Evolutionary conservation across 345 rosid genomes (phyloP), one percentile per base, ranked within the genome.

Genomic region (Eucalyptus urophylla): DNA sequence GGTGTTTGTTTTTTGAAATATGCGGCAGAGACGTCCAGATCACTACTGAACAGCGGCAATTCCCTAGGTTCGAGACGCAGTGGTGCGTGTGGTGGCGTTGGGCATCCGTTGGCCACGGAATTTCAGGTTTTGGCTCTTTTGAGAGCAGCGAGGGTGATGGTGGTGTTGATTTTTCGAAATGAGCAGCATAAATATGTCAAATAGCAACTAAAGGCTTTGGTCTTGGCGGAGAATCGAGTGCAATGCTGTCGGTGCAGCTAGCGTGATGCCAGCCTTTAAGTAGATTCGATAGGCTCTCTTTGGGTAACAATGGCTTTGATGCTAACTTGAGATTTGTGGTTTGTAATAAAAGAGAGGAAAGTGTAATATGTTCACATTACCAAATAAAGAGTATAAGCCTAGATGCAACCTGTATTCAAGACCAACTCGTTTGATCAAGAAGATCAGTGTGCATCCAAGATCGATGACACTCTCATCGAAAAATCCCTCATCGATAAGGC

Each of bases 381-480:
- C 43, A 67, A 67, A 67, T 31, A 33, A 67, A 16, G 24, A 67
- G 43, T 16, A 67, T 13, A 67, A 67, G 24, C 14, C 58, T 53
- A 53, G 25, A 53, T 53, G 25, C 58, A 53, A 19, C 24, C 4
- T 8, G 5, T 53, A 53, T 21, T 53, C 58, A 21, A 53, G 58
- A 53, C 58, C 58, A 53, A 53, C 58, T 21, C 25, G 2, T 53
- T 21, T 8, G 25, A 53, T 53, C 11, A 53, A 21, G 58, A 53
- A 53, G 10, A 53, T 21, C 0, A 19, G 5, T 53, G 58, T 1
- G 11, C 25, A 21, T 53, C 21, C 58, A 53, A 53, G 25, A 53
- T 53, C 1, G 58, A 53, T 0, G 4, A 53, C 2, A 0, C 25
- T 19, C 56, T 53, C 24, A 19, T 19, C 0, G 11, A 53, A 53